Base-by-base conservation (phyloP, 306 rosid genomes). In the Cucumis melo region DNA sequence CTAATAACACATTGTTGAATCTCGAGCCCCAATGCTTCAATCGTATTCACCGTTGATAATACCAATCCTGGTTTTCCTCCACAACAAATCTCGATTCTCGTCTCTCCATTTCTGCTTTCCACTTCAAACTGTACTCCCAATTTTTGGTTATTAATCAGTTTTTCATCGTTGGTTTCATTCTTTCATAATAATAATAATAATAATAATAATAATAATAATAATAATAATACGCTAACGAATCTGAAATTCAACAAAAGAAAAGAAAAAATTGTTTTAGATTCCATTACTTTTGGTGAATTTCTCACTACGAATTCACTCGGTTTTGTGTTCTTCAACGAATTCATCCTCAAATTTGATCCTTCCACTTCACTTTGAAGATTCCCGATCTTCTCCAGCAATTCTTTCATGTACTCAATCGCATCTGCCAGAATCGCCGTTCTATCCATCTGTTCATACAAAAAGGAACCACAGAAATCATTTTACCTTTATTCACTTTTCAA, bases 361-460 rank as follows among this genome's bases (percentile, higher is more conserved):
- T 82, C 89, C 17, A 81, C 50, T 82, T 91, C 91, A 70, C 81
- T 87, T 61, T 88, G 88, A 83, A 91, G 81, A 60, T 70, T 82
- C 75, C 87, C 87, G 78, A 94, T 90, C 82, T 89, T 89, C 80
- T 89, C 97, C 16, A 90, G 73, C 58, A 94, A 93, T 44, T 91
- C 98, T 80, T 91, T 94, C 96, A 90, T 89, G 88, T 94, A 94
- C 77, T 91, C 96, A 64, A 94, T 94, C 16, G 98, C 89, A 82
- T 94, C 98, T 63, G 97, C 96, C 27, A 94, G 91, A 75, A 90
- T 94, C 21, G 98, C 88, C n/a, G 98, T 91, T 85, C 98, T 87
- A 70, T 94, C 97, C 97, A 94, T 94, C 98, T 93, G 78, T 76
- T 21, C 34, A 14, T 9, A 27, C 2, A 38, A 16, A 53, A 17